These are phyloP conservation scores for Cercis canadensis DNA, from an alignment of 306 rosid genomes.

Conservation along the genomic window DNA sequence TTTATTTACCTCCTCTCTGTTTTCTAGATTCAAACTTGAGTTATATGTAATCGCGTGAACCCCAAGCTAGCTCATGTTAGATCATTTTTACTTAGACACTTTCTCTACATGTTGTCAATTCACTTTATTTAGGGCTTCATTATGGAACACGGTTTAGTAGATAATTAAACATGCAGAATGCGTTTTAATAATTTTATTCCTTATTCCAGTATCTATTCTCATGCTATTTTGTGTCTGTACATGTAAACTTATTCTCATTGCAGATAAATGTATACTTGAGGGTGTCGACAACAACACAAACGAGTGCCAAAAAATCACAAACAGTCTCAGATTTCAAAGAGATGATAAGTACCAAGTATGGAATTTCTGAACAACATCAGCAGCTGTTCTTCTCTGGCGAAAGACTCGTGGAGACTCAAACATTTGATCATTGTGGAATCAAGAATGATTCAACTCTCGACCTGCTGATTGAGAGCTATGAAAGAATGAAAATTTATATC, in stretches of 20 bases:
- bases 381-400: conserved; percentile 18
- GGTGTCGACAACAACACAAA: background rate
- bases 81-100: too few relatives aligned
- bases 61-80: too few relatives aligned
- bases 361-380: conserved; percentile 21
- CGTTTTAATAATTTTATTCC: too few relatives aligned
- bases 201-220: too few relatives aligned
- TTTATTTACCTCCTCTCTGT: too few relatives aligned
- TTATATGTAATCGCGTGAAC: too few relatives aligned
- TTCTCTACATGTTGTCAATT: too few relatives aligned
- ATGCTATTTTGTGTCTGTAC: too few relatives aligned
- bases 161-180: too few relatives aligned
- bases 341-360: background rate
- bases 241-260: background rate
- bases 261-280: conserved; percentile 20
- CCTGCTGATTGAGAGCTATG: conserved; percentile 7
- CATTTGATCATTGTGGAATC: conserved; percentile 22
- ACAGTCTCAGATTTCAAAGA: conserved; percentile 32
- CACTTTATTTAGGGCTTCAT: too few relatives aligned
- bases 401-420: conserved; percentile 9
- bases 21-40: too few relatives aligned
- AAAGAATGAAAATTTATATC: conserved; percentile 19
- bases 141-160: too few relatives aligned
- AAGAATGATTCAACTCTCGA: conserved; percentile 7
- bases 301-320: conserved; percentile 10